Percentiles rank a stretch among this genome's conserved stretches.
Conservation (phyloP, 768 basidiomycete genomes). For the Lactarius psammicola region DNA sequence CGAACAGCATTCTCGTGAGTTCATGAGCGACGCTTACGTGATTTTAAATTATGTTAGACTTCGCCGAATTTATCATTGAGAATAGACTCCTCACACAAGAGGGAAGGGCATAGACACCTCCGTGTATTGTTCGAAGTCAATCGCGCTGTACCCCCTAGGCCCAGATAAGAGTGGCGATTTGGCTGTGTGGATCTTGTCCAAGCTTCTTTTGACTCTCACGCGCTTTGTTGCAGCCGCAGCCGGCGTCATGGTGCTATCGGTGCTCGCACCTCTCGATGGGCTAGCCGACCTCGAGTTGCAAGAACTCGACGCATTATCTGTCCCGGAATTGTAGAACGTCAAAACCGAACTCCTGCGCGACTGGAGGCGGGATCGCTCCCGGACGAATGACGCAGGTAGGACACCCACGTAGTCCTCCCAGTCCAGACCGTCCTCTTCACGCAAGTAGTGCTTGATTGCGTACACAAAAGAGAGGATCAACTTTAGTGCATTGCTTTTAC, state of each 20-base stretch:
- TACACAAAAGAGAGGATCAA: slow-evolving; percentile 70
- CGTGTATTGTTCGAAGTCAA: slow-evolving; percentile 60
- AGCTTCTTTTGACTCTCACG: slow-evolving; percentile 69
- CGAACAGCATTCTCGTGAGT: slow-evolving; percentile 63
- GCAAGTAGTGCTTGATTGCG: slow-evolving; percentile 77
- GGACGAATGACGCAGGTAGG: slow-evolving; percentile 59
- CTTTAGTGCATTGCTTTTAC: slow-evolving; percentile 69
- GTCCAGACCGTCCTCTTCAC: slow-evolving; percentile 75
- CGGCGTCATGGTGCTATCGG: slow-evolving; percentile 4
- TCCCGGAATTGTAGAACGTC: slow-evolving; percentile 37
- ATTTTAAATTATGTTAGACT: slow-evolving; percentile 3
- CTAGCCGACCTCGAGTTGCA: slow-evolving; percentile 15
- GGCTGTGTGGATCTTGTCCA: slow-evolving; percentile 46
- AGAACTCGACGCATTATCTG: slow-evolving; percentile 28
- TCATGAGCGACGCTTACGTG: slow-evolving; percentile 73
- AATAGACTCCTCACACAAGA: slow-evolving; percentile 54
- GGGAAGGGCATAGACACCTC: slow-evolving; percentile 64
- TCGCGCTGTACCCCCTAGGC: slow-evolving; percentile 48
- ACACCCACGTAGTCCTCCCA: slow-evolving; percentile 66
- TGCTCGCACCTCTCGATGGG: slow-evolving; percentile 18
- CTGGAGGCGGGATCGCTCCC: slow-evolving; percentile 32
- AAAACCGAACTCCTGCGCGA: slow-evolving; percentile 37
- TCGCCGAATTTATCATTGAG: not conserved
- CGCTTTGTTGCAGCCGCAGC: slow-evolving; percentile 48
- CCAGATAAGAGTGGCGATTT: slow-evolving; percentile 64